These are phyloP conservation scores for Penicillium sp. DNA, from an alignment of 2,329 filamentous ascomycete species.

Conservation along the genomic window DNA sequence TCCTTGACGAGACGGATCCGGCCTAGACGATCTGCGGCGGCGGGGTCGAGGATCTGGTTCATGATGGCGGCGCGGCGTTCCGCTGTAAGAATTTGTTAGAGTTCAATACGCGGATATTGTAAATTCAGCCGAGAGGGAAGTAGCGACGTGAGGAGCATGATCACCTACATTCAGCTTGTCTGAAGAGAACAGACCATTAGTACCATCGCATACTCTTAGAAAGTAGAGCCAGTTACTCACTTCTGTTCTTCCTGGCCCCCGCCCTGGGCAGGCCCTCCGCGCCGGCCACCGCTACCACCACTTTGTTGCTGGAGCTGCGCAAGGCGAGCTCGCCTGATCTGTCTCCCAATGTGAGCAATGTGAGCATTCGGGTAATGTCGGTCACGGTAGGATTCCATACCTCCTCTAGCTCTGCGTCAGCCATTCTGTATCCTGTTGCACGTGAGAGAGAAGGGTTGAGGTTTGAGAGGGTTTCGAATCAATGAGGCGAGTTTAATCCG, in stretches of 20 bases:
- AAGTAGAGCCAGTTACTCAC: constrained; percentile 42
- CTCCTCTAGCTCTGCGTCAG: constrained; percentile 63
- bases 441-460: neutral
- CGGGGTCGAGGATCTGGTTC: constrained; percentile 87
- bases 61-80: constrained; percentile 56
- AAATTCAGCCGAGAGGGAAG: neutral
- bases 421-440: constrained; percentile 46
- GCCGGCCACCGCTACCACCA: constrained; percentile 50
- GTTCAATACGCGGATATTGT: neutral
- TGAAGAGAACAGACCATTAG: constrained; percentile 5
- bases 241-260: constrained; percentile 58
- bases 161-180: constrained; percentile 34
- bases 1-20: constrained; percentile 96
- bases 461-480: constrained; percentile 1
- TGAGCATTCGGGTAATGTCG: neutral
- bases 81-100: constrained; percentile 18
- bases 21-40: constrained; percentile 85
- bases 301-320: constrained; percentile 88
- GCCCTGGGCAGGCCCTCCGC: constrained; percentile 48
- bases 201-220: neutral
- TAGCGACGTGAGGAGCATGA: neutral
- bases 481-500: constrained; percentile 12
- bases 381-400: constrained; percentile 31
- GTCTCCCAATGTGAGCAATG: constrained; percentile 11
- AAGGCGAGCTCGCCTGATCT: constrained; percentile 89